Evolutionary conservation across 176 grass and related monocot species (phyloP), one percentile per base, ranked within the genome.

Genomic region (Avena insularis): DNA sequence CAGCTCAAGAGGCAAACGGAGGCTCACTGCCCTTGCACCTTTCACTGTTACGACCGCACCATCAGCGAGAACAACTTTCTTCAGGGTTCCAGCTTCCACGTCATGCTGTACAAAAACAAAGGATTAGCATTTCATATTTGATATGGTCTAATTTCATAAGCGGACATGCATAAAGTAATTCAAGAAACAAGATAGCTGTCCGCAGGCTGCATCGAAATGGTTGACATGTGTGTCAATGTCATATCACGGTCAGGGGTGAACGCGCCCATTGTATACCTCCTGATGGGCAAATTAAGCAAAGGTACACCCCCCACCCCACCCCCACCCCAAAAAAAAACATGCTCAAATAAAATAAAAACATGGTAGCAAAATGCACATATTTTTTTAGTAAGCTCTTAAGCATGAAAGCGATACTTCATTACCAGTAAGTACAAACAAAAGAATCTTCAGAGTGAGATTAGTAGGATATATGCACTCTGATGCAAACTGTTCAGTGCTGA

Each of bases 11-110:
- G 96, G 93, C 79, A 94, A 86, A 1, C 90, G 76, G 19, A 98
- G 93, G 83, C 92, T 96, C 80, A 96, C 91, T 45, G 96, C 91
- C 63, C 87, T 93, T 19, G 97, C 96, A 54, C 92, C 93, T 80
- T 92, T 96, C 20, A 98, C 90, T 61, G 93, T 96, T 36, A 98
- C 93, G 33, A 90, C 96, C 0, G 92, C 96, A 63, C 96, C 96
- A 86, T 98, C 96, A 45, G 93, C 94, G 0, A 98, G 87, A 72
- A 98, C 85, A 69, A 98, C 92, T 89, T 96, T 98, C 91, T 98
- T 96, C 87, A 98, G 79, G 16, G 79, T 81, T 85, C 96, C 93
- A 67, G 96, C 93, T 9, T 98, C 96, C 35, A 98, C 96, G 46
- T 98, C 96, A 88, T 96, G 93, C 96, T 98, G 85, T 58, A 78